Base-by-base conservation (phyloP, 306 rosid genomes). In the Cucurbita maxima region DNA sequence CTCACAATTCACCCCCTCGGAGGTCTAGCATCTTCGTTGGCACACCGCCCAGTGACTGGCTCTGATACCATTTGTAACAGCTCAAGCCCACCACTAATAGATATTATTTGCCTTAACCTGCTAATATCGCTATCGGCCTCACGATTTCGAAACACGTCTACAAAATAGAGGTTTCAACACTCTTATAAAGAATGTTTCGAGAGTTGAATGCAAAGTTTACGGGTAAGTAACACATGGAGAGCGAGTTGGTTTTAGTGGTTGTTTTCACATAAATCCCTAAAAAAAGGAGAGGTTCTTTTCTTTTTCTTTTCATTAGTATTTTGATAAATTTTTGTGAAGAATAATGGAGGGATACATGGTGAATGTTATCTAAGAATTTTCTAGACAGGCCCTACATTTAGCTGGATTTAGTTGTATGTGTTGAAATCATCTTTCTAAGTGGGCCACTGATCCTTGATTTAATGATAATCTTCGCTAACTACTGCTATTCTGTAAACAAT, bases 401-500 rank as follows among this genome's bases (percentile, higher is more conserved):
- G 74, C 74, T 70, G 58, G 74, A 36, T 70, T 70, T 70, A 50
- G 58, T 70, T 30, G 22, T 50, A 25, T 70, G 19, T 68, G 56
- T 47, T 11, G 55, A 68, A 68, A 68, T 68, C 67, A 13, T 34
- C 13, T 70, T 13, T 34, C 25, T 34, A 70, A 3, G 74, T 50
- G 44, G 74, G 45, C 74, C 74, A 22, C 15, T 30, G 25, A 30
- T 36, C 41, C 45, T 30, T 50, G 58, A 70, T 50, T 50, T 50
- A 70, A 30, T 30, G 57, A 48, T 70, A 48, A 70, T 70, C 74
- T 50, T 70, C 2, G 25, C 73, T 47, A 66, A 43, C 72, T 18
- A 43, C 72, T 66, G 53, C 72, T 19, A 20, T 66, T 66, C 38
- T 19, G 71, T 43, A 19, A 43, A 19, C 53, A 66, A 19, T 13